A percentile compares a stretch with the other conserved stretches of the same genome.
Conservation (phyloP, 225 moss, liverwort and hornwort genomes). For the Polytrichum formosum region DNA sequence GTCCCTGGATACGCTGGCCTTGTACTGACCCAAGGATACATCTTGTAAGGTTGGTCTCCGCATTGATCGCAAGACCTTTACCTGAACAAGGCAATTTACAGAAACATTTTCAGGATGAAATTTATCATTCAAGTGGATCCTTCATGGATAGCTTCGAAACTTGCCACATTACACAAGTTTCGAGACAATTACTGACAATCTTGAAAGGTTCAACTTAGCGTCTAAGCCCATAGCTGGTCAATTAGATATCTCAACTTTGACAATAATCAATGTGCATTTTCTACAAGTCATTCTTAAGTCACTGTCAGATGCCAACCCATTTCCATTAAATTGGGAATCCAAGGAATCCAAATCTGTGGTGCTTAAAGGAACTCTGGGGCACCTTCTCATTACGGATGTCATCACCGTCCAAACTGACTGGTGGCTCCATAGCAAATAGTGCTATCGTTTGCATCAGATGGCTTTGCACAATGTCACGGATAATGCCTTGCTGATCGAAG, state of each 20-base stretch:
- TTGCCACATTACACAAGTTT: no score
- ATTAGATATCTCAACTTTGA: no score
- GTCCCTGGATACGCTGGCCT: conserved; percentile 74
- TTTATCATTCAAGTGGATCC: no score
- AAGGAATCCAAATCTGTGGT: background rate
- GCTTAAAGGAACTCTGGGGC: background rate
- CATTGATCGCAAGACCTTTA: conserved; percentile 92
- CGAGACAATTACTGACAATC: no score
- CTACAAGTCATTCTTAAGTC: no score
- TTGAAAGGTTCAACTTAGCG: no score
- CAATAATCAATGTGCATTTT: no score
- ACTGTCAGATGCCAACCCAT: no score
- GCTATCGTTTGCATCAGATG: conserved; percentile 83
- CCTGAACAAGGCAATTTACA: conserved; percentile 35
- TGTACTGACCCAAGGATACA: conserved; percentile 85
- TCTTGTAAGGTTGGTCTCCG: conserved; percentile 55
- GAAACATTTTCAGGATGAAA: no score
- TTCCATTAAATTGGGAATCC: no score
- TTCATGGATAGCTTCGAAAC: background rate
- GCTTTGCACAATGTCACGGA: conserved; percentile 91
- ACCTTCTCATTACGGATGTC: conserved; percentile 98
- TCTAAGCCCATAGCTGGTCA: no score
- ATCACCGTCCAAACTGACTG: conserved; percentile 85
- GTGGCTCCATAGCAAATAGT: conserved; percentile 96
- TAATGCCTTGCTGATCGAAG: conserved; percentile 86